These are phyloP conservation scores for Pharnaceum exiguum DNA, from an alignment of 148 eudicot species.

Conservation along the genomic window DNA sequence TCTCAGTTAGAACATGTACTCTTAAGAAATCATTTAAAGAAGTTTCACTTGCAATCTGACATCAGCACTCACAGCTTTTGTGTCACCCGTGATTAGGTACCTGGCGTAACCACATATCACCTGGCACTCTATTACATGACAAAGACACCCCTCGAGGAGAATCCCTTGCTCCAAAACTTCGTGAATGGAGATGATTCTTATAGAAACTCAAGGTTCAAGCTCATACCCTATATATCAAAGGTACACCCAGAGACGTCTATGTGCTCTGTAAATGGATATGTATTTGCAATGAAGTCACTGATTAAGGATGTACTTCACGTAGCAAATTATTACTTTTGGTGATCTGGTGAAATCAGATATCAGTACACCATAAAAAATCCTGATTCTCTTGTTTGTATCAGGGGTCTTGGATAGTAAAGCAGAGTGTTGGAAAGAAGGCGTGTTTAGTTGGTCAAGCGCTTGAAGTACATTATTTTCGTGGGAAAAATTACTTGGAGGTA, in stretches of 20 bases:
- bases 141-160: slow-evolving; percentile 41
- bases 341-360: too few species aligned
- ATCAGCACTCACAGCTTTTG: not conserved
- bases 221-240: slow-evolving; percentile 67
- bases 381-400: slow-evolving; percentile 1
- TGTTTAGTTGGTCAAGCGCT: slow-evolving; percentile 69
- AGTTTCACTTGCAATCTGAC: not conserved
- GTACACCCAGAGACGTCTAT: slow-evolving; percentile 24
- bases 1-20: not conserved
- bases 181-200: slow-evolving; percentile 53
- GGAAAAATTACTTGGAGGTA: slow-evolving; percentile 80
- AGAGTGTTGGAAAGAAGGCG: slow-evolving; percentile 71
- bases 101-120: slow-evolving; percentile 45
- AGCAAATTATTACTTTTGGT: too few species aligned
- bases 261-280: too few species aligned
- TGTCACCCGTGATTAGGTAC: slow-evolving; percentile 30
- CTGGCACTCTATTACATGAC: slow-evolving; percentile 55
- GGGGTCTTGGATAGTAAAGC: slow-evolving; percentile 93
- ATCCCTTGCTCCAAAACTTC: slow-evolving; percentile 48
- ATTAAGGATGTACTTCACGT: too few species aligned
- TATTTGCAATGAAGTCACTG: too few species aligned
- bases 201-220: slow-evolving; percentile 64
- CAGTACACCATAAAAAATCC: too few species aligned
- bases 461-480: slow-evolving; percentile 46
- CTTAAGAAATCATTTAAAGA: not conserved